These are phyloP conservation scores for Senecio squalidus DNA, from an alignment of 140 eudicot species.

Conservation along the genomic window DNA sequence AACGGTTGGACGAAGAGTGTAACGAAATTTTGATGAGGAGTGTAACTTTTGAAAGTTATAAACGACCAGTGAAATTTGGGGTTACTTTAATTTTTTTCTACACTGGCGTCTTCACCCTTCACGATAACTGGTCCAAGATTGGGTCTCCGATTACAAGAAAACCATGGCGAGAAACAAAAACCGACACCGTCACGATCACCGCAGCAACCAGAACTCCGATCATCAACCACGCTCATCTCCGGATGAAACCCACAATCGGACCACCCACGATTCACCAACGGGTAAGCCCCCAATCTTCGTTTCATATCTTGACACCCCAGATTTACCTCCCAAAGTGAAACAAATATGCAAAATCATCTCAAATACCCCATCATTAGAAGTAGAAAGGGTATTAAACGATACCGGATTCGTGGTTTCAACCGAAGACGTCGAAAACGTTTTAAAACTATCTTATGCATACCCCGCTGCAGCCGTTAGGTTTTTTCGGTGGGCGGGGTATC, in stretches of 20 bases:
- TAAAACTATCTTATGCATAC: conserved; percentile 51
- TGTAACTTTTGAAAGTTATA: too few relatives aligned
- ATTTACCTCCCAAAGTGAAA: conserved; percentile 56
- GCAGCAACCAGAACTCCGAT: not conserved
- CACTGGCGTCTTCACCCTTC: too few relatives aligned
- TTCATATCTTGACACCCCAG: conserved; percentile 48
- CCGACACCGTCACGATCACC: too few relatives aligned
- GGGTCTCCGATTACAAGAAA: too few relatives aligned
- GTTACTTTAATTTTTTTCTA: too few relatives aligned
- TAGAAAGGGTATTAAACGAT: conserved; percentile 55
- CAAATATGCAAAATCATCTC: conserved; percentile 59
- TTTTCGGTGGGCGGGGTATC: conserved; percentile 73
- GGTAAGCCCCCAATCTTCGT: conserved; percentile 53
- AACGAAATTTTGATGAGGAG: too few relatives aligned
- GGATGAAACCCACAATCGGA: too few relatives aligned
- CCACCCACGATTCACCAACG: conserved; percentile 4
- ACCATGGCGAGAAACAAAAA: too few relatives aligned
- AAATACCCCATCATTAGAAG: conserved; percentile 33
- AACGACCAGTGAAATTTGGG: too few relatives aligned
- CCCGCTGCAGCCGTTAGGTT: conserved; percentile 69
- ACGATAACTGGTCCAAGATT: too few relatives aligned
- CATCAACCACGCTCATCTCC: conserved; percentile 14
- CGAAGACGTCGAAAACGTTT: conserved; percentile 61
- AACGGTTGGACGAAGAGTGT: too few relatives aligned
- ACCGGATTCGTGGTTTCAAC: conserved; percentile 43